Conservation (phyloP, 2,329 filamentous ascomycete genomes). For the Xylaria digitata region DNA sequence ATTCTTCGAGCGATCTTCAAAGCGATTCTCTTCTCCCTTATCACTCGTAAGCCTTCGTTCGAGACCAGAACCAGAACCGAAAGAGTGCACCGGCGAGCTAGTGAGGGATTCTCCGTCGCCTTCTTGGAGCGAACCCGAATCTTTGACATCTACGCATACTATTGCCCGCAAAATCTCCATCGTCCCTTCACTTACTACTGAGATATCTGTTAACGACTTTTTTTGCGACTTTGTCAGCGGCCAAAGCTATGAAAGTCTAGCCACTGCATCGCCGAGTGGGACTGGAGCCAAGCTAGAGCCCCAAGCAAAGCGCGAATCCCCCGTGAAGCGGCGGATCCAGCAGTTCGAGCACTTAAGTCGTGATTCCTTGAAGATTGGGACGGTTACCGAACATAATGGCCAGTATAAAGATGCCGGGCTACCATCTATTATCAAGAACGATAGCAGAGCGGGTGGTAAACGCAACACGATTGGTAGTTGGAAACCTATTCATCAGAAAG, state of each 20-base stretch:
- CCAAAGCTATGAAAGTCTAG: slow-evolving; percentile 18
- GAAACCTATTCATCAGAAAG: slow-evolving; percentile 44
- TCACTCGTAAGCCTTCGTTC: slow-evolving; percentile 43
- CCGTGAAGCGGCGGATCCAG: slow-evolving; percentile 47
- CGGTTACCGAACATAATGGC: slow-evolving; percentile 8
- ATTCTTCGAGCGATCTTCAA: slow-evolving; percentile 46
- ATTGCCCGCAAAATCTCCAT: slow-evolving; percentile 28
- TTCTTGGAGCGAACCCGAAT: slow-evolving; percentile 13
- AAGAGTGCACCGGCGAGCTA: not conserved
- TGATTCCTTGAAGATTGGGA: slow-evolving; percentile 25
- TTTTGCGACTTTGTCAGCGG: slow-evolving; percentile 43
- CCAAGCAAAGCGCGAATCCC: slow-evolving; percentile 43
- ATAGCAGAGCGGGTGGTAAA: slow-evolving; percentile 24
- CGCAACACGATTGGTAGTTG: slow-evolving; percentile 31
- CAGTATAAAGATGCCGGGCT: slow-evolving; percentile 29
- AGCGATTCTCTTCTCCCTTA: slow-evolving; percentile 36
- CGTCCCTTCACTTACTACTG: slow-evolving; percentile 45
- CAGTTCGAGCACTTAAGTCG: slow-evolving; percentile 47
- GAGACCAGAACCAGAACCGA: slow-evolving; percentile 22
- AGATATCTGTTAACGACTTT: slow-evolving; percentile 48
- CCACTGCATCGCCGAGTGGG: slow-evolving; percentile 16
- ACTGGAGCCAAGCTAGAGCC: not conserved
- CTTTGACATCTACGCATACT: slow-evolving; percentile 24
- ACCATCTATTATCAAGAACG: slow-evolving; percentile 6
- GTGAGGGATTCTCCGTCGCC: slow-evolving; percentile 30